Conservation (phyloP, 2,329 filamentous ascomycete species). For the Cadophora luteo-olivacea region DNA sequence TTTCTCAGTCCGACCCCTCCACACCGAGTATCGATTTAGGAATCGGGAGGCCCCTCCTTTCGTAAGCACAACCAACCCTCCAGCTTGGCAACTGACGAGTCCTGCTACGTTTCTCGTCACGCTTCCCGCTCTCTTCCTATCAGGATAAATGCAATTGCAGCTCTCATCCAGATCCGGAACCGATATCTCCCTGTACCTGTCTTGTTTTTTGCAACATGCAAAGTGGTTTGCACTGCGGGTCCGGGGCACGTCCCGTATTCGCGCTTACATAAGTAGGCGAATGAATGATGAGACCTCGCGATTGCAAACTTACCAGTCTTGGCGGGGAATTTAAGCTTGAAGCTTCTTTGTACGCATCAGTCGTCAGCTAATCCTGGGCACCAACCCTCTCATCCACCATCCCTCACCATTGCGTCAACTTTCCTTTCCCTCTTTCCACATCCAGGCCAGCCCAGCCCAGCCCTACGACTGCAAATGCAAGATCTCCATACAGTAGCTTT, state of each 20-base stretch:
- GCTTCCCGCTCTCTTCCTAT: slow-evolving; percentile 2
- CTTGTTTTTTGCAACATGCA: background rate
- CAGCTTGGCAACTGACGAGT: slow-evolving; percentile 3
- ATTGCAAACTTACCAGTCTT: slow-evolving; percentile 7
- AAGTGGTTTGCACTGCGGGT: background rate
- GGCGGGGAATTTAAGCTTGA: background rate
- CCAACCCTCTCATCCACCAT: background rate
- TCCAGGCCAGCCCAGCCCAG: background rate
- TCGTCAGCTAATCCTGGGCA: slow-evolving; percentile 4
- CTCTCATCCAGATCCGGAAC: background rate
- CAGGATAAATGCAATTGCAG: slow-evolving; percentile 10
- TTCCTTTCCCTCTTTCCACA: too few relatives aligned
- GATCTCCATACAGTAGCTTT: background rate
- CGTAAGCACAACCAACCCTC: background rate
- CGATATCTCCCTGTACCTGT: background rate
- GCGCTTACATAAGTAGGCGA: background rate
- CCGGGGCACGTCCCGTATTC: background rate
- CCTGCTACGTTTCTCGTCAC: slow-evolving; percentile 8
- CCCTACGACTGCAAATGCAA: background rate
- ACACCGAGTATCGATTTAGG: slow-evolving; percentile 8
- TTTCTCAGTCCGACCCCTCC: slow-evolving; percentile 1
- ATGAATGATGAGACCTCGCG: background rate
- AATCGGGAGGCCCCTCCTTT: too few relatives aligned
- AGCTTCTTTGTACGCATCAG: slow-evolving; percentile 3
- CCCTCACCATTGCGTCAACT: slow-evolving; percentile 1